Conservation (phyloP, 148 eudicot genomes). For the Polygonum aviculare region DNA sequence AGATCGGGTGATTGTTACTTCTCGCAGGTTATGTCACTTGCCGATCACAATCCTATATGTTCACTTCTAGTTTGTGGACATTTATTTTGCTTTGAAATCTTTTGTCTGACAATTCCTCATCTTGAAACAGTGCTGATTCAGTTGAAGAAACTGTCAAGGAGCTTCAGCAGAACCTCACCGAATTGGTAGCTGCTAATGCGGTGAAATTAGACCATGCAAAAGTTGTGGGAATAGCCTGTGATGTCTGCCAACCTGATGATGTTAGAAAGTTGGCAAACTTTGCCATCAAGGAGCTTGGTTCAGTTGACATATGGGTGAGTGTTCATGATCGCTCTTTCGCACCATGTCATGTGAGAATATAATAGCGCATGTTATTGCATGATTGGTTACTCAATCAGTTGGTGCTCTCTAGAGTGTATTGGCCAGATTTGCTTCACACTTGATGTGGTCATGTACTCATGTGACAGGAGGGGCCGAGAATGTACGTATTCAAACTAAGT, state of each 20-base stretch:
- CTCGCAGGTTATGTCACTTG: slow-evolving; percentile 64
- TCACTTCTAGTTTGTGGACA: neutral
- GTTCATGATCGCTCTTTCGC: neutral
- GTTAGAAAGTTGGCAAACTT: slow-evolving; percentile 62
- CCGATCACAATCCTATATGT: neutral
- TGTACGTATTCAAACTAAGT: neutral
- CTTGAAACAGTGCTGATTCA: slow-evolving; percentile 60
- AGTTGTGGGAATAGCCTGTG: slow-evolving; percentile 84
- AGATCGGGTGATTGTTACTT: slow-evolving; percentile 84
- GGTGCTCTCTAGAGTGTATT: neutral
- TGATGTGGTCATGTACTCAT: neutral
- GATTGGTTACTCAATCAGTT: neutral
- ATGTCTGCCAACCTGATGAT: slow-evolving; percentile 81
- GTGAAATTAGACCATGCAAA: slow-evolving; percentile 52
- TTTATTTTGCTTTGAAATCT: neutral
- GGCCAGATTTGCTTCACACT: neutral
- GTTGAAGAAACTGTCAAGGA: slow-evolving; percentile 78
- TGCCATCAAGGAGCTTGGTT: slow-evolving; percentile 70
- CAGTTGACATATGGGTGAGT: slow-evolving; percentile 93
- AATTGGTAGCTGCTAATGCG: slow-evolving; percentile 35
- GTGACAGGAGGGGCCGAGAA: neutral
- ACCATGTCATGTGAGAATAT: neutral
- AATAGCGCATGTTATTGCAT: neutral
- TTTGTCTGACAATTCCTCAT: slow-evolving; percentile 15
- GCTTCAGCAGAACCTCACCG: slow-evolving; percentile 70